Conservation (phyloP, 805 yeast species). For the Komagataella phaffii region DNA sequence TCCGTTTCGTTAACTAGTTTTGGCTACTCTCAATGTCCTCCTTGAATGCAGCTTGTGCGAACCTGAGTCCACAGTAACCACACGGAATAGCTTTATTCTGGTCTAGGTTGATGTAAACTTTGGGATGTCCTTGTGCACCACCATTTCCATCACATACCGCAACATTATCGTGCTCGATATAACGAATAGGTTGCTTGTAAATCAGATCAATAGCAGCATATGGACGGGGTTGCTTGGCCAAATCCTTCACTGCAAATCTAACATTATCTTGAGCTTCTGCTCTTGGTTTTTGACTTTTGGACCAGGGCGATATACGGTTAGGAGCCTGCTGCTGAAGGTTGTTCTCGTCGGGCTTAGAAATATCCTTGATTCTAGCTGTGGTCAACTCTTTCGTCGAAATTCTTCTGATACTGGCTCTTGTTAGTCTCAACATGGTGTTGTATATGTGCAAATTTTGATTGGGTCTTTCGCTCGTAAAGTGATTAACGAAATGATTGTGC, state of each 20-base stretch:
- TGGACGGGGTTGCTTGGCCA: constrained; percentile 61
- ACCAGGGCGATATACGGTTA: constrained; percentile 60
- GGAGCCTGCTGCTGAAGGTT: constrained; percentile 54
- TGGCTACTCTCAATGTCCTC: constrained; percentile 19
- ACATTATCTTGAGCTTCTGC: constrained; percentile 42
- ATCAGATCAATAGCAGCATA: constrained; percentile 78
- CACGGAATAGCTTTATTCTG: constrained; percentile 61
- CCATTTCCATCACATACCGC: constrained; percentile 82
- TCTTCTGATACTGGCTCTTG: background rate
- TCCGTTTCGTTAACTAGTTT: background rate
- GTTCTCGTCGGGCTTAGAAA: constrained; percentile 5
- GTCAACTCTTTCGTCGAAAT: background rate
- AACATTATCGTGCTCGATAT: constrained; percentile 36
- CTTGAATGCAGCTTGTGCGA: constrained; percentile 38
- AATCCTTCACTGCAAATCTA: constrained; percentile 60
- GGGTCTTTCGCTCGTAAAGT: background rate
- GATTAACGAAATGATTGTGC: background rate
- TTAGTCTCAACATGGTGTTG: background rate
- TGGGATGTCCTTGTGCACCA: constrained; percentile 71
- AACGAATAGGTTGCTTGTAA: constrained; percentile 58
- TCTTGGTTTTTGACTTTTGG: constrained; percentile 51
- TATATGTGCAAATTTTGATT: background rate
- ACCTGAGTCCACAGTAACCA: constrained; percentile 71
- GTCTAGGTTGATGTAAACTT: constrained; percentile 69
- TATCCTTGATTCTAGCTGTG: background rate